Evolutionary conservation across 2,329 filamentous ascomycete species (phyloP), one percentile per base, ranked within the genome.

Genomic region (Coniochaeta prunicola): DNA sequence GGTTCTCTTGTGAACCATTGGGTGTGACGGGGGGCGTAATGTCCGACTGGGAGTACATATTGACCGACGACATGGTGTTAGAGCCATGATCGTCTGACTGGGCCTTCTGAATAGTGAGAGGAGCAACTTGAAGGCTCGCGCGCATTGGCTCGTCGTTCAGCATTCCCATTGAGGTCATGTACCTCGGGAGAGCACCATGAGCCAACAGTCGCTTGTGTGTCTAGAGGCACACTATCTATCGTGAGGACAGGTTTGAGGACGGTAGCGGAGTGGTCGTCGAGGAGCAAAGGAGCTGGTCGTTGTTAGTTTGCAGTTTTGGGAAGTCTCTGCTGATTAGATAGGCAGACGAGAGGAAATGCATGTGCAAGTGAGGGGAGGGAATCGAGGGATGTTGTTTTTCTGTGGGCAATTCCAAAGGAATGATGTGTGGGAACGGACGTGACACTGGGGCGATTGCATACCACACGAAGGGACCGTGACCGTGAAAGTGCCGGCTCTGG

Each of bases 1-100:
- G 78, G 63, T 82, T 77, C 69, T 91, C 87, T 68, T 82, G 81
- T 26, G 84, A 86, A 67, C 81, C 81, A 72, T 87, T 86, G 19
- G 90, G 90, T 9, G 90, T 92, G 62, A 87, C 77, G 45, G 90
- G 90, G 30, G 90, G 90, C 55, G 89, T 92, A 74, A 92, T 88
- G 64, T 91, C 86, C 54, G 81, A 75, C 65, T 80, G 73, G 48
- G 75, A 66, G 68, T 80, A 77, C 55, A 75, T 72, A 60, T 75
- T 56, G 7, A 60, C 61, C n/a, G 63, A 54, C 40, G 61, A 58
- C 19, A 58, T 57, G 26, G 58, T 24, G n/a, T 65, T 60, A 9
- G 64, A 66, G 56, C 62, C 65, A 61, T 67, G 64, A 63, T 66
- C 66, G 58, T 58, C 59, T 59, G 66, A 66, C 36, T 67, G 68